phyloP scores from a whole-genome alignment of 2,329 filamentous ascomycete species.

The Paecilomyces sp. region DNA sequence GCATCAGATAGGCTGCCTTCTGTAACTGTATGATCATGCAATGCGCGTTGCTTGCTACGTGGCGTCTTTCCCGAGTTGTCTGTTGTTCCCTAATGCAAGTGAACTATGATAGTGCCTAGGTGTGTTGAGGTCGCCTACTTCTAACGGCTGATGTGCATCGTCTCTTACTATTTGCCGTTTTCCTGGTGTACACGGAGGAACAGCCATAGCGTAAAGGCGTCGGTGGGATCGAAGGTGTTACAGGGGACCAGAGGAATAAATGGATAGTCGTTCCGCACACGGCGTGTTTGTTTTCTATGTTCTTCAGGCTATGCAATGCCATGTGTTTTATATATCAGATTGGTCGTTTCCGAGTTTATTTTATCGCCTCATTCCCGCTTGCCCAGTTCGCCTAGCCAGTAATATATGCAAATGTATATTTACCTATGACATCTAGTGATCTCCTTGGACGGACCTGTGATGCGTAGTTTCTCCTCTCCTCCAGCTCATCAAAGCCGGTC shows the following conservation, averaged over 20 bases:
- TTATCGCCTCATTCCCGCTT: too few relatives aligned
- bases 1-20: neutral
- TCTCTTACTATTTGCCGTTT: neutral
- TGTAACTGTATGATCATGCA: constrained; percentile 11
- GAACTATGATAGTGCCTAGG: neutral
- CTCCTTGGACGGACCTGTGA: too few relatives aligned
- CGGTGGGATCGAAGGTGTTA: neutral
- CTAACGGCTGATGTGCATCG: neutral
- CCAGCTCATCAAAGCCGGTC: neutral
- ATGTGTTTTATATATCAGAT: neutral
- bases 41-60: neutral
- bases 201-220: neutral
- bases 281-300: neutral
- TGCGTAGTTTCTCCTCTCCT: too few relatives aligned
- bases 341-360: too few relatives aligned
- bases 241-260: neutral
- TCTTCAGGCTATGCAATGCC: neutral
- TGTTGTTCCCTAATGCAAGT: neutral
- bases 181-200: neutral
- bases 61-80: neutral
- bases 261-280: neutral
- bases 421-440: too few relatives aligned
- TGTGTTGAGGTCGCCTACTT: neutral
- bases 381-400: too few relatives aligned
- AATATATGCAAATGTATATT: too few relatives aligned